These are phyloP conservation scores for Plasmodium gonderi DNA, from an alignment of 169 alveolate genomes.

Conservation along the genomic window DNA sequence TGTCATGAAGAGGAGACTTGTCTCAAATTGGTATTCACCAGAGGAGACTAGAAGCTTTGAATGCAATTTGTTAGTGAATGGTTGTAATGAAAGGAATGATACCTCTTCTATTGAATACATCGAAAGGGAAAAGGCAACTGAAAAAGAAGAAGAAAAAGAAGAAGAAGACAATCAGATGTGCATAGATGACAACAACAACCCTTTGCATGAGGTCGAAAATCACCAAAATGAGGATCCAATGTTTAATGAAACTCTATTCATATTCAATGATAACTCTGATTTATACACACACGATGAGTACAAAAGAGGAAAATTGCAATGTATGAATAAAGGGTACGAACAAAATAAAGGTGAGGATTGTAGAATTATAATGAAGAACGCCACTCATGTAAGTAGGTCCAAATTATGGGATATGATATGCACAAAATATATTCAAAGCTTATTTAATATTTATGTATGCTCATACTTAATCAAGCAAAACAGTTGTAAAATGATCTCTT, in stretches of 20 bases:
- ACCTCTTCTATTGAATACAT: too few relatives aligned
- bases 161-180: neutral
- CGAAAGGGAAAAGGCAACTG: neutral
- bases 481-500: neutral
- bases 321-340: neutral
- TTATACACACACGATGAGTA: slow-evolving; percentile 64
- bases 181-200: neutral
- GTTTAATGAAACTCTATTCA: slow-evolving; percentile 39
- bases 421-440: slow-evolving; percentile 9
- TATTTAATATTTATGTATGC: slow-evolving; percentile 68
- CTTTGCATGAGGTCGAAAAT: too few relatives aligned
- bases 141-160: neutral
- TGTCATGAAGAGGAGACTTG: neutral
- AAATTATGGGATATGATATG: slow-evolving; percentile 23
- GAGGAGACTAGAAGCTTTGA: neutral
- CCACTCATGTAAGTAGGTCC: neutral
- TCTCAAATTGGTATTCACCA: neutral
- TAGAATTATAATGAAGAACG: neutral
- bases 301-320: slow-evolving; percentile 14
- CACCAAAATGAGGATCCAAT: neutral
- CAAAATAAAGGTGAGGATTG: neutral
- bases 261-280: slow-evolving; percentile 67
- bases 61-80: neutral
- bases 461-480: slow-evolving; percentile 28
- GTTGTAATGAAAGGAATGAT: neutral